Base-by-base conservation (phyloP, 345 rosid species). In the Linum tenue region DNA sequence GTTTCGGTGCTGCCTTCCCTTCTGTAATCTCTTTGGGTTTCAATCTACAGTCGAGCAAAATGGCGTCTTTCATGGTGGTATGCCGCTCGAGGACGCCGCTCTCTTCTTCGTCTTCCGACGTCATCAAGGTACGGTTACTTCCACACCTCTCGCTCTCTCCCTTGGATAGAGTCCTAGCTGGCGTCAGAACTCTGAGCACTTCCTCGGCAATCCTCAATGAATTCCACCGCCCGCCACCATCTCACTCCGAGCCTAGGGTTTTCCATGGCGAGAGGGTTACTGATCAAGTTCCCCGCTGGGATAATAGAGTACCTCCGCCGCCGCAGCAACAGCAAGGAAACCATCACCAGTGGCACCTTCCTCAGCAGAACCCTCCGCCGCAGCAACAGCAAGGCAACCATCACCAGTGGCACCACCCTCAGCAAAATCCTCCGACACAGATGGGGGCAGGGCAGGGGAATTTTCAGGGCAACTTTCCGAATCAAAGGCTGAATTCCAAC, bases 1-100 rank as follows among this genome's bases (percentile, higher is more conserved):
- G 31, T 22, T 22, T 22, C 31, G 31, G 31, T 22, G 31, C 31
- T 22, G 31, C 31, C 31, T 22, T 22, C 31, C 31, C 31, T 22
- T 22, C 31, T 1, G 31, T 22, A 22, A 22, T 22, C 31, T 22
- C 31, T 22, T 22, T 22, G 31, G 31, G 31, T 22, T 22, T 22
- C 31, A 22, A 22, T 22, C 31, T 0, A 22, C 31, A 22, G 31
- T 22, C 31, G 14, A 48, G 22, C 16, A 31, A 56, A 48, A 73
- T 81, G 81, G 82, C 84, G 75, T 79, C 84, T 66, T 78, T 72
- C 60, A 64, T 85, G 75, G 79, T 79, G 63, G 58, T 78, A 40
- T 84, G 84, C 6, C 72, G 69, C 55, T 67, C 76, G 39, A 64
- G 73, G 12, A 73, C 60, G 12, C 41, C 60, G 9, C 16, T 72